These are phyloP conservation scores for Cytospora chrysosperma DNA, from an alignment of 2,329 filamentous ascomycete species.

Conservation along the genomic window DNA sequence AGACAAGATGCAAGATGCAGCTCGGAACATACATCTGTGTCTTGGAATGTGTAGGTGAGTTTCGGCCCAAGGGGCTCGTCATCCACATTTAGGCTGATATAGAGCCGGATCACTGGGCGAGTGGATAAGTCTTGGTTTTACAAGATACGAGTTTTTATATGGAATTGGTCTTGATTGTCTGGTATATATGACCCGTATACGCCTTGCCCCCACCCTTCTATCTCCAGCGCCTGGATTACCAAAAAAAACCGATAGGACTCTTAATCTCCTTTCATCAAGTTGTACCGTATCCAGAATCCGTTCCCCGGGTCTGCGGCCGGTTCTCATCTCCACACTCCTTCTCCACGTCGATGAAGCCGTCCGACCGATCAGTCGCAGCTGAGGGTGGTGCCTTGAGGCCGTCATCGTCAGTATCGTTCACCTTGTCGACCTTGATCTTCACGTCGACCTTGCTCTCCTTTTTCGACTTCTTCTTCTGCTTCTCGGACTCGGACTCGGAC, in stretches of 20 bases:
- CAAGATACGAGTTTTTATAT: background rate
- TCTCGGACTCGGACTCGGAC: conserved; percentile 25
- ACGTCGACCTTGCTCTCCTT: conserved; percentile 20
- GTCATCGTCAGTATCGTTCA: background rate
- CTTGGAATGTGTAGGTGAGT: background rate
- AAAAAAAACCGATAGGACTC: no score
- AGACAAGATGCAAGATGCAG: background rate
- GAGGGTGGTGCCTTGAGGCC: background rate
- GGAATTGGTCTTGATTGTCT: background rate
- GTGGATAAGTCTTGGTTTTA: background rate
- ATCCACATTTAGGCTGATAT: background rate
- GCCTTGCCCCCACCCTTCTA: background rate
- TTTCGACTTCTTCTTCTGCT: conserved; percentile 25
- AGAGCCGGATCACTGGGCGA: background rate
- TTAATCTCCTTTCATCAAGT: conserved; percentile 9
- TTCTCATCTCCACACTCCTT: conserved; percentile 18
- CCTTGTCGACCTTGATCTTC: conserved; percentile 1
- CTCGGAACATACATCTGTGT: background rate
- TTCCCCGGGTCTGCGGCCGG: conserved; percentile 19
- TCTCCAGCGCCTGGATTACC: no score
- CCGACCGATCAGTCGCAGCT: conserved; percentile 7
- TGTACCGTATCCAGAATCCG: conserved; percentile 30
- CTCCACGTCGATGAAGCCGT: conserved; percentile 26
- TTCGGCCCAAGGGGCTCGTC: no score
- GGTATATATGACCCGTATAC: background rate